Evolutionary conservation across 2,329 filamentous ascomycete species (phyloP), one percentile per base, ranked within the genome.

Genomic region (Fusarium clavum): DNA sequence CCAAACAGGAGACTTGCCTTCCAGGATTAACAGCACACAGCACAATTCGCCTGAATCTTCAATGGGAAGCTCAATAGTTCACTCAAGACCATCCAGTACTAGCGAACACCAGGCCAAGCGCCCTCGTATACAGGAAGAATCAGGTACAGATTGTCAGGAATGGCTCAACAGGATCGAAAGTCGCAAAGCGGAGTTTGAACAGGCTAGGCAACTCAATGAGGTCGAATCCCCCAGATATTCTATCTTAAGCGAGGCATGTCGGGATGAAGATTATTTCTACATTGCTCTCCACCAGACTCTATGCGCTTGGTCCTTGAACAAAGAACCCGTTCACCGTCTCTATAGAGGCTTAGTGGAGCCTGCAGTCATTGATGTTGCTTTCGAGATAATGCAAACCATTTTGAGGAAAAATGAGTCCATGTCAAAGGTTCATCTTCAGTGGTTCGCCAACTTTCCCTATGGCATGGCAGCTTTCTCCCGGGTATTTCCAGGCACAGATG

Each of bases 241-340:
- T n/a, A 81, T 92, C 10, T 79, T 94, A 14, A 74, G 69, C 27
- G 81, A 87, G 25, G 91, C 91, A 2, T 91, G 88, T 68, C 45
- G 67, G 3, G 72, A 76, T 1, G 77, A 83, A 7, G 92, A 94
- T 76, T 67, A 81, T 48, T 88, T 92, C 74, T 94, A 91, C 75
- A 71, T 94, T 52, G 82, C 85, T 8, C 76, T 92, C 14, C 91
- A 92, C 74, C 90, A 92, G 74, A 63, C 91, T 3, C 90, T 88
- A 76, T 92, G 89, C 74, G 74, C 86, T 22, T 88, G 86, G 84
- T 84, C 83, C 6, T 60, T 79, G 5, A 76, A 81, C 20, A 72
- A 53, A 14, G 64, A 83, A 5, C 73, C 84, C 14, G 77, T 79
- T 2, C 75, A 81, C 47, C 70, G 30, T 8, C n/a, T 70, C 8